These are phyloP conservation scores for Melaleuca quinquenervia DNA, from an alignment of 345 rosid species.

Conservation along the genomic window DNA sequence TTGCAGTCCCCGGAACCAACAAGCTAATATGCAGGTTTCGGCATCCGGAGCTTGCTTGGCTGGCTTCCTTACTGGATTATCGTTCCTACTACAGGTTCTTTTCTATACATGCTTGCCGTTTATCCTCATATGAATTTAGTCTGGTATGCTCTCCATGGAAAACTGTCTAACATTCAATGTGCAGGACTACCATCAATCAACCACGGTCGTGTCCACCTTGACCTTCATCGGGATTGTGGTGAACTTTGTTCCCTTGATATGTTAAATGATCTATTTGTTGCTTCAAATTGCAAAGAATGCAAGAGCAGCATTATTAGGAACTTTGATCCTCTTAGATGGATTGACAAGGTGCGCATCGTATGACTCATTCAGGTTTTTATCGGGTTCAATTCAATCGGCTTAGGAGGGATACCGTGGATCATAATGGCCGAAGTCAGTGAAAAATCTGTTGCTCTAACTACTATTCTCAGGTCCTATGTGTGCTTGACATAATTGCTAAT, in stretches of 20 bases:
- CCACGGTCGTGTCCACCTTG: slow-evolving; percentile 3
- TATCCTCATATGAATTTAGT: neutral
- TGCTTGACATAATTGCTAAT: neutral
- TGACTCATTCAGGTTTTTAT: slow-evolving; percentile 16
- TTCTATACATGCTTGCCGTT: neutral
- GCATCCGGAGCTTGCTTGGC: slow-evolving; percentile 25
- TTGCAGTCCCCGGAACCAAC: neutral
- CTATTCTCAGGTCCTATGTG: neutral
- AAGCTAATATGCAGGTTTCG: slow-evolving; percentile 17
- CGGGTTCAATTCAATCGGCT: slow-evolving; percentile 38
- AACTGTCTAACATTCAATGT: neutral
- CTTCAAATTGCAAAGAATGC: neutral
- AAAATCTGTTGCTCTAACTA: neutral
- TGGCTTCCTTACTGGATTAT: slow-evolving; percentile 20
- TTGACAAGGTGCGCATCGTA: neutral
- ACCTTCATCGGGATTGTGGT: slow-evolving; percentile 25
- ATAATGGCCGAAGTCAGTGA: slow-evolving; percentile 52
- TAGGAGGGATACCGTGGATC: slow-evolving; percentile 68
- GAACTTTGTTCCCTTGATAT: neutral
- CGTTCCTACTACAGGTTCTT: slow-evolving; percentile 42
- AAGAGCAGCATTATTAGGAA: neutral
- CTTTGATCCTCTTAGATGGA: neutral
- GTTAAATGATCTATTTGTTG: neutral
- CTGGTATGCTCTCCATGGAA: neutral
- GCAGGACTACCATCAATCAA: neutral